Evolutionary conservation across 2,329 filamentous ascomycete genomes (phyloP).

Genomic region (Periconia sp.): DNA sequence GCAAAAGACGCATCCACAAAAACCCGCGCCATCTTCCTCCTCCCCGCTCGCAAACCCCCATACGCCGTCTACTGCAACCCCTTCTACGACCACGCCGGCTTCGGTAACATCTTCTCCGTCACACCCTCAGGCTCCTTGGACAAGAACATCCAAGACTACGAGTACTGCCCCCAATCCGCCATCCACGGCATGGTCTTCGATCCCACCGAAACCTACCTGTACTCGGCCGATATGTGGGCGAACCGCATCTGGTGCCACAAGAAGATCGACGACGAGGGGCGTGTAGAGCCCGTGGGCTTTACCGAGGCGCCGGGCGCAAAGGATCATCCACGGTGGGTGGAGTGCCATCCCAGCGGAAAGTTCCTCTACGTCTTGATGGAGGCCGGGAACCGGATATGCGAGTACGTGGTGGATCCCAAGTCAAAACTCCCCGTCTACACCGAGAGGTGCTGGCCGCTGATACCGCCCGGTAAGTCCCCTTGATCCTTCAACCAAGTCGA

Average conservation of each 20-base stretch:
- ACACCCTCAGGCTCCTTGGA: slow-evolving; percentile 59
- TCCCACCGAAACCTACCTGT: slow-evolving; percentile 71
- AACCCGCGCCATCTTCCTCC: slow-evolving; percentile 85
- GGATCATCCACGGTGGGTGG: slow-evolving; percentile 88
- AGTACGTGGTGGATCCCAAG: slow-evolving; percentile 75
- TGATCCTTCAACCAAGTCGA: not conserved
- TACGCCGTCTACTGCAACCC: slow-evolving; percentile 87
- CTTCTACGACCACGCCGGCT: slow-evolving; percentile 83
- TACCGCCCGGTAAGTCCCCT: slow-evolving; percentile 67
- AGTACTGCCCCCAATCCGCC: slow-evolving; percentile 68
- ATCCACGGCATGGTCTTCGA: slow-evolving; percentile 86
- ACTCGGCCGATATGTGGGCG: slow-evolving; percentile 75
- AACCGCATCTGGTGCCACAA: slow-evolving; percentile 86
- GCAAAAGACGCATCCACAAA: slow-evolving; percentile 72
- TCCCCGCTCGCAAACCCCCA: slow-evolving; percentile 75
- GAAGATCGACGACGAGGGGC: slow-evolving; percentile 63
- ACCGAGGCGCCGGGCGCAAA: slow-evolving; percentile 69
- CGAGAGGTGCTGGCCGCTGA: slow-evolving; percentile 72
- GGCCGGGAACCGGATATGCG: slow-evolving; percentile 79
- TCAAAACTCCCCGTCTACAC: slow-evolving; percentile 80
- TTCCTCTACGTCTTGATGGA: slow-evolving; percentile 90
- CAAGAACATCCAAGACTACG: slow-evolving; percentile 70
- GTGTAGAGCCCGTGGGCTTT: slow-evolving; percentile 69
- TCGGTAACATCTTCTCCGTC: slow-evolving; percentile 74
- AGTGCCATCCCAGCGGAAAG: slow-evolving; percentile 74